Conservation (phyloP, 208 protist species). For the Trypanosomatidae sp. region DNA sequence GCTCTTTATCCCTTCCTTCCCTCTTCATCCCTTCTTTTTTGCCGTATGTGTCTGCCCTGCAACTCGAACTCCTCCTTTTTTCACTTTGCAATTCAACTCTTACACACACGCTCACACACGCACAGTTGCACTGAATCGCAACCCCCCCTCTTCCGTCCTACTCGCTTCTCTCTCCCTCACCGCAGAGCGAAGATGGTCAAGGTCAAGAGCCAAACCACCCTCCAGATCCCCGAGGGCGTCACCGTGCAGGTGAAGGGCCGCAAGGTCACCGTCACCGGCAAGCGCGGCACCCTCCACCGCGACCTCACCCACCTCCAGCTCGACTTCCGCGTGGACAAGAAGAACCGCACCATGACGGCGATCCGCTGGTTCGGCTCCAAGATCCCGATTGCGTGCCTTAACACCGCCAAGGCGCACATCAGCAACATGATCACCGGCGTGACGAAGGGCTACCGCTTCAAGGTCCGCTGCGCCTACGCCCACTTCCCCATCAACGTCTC, state of each 20-base stretch:
- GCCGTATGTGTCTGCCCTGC: too few species aligned
- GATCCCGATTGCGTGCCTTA: constrained; percentile 95
- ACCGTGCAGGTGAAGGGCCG: constrained; percentile 64
- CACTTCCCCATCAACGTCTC: constrained; percentile 99
- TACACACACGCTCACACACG: too few species aligned
- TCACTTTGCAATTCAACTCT: too few species aligned
- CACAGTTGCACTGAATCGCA: too few species aligned
- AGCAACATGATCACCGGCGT: constrained; percentile 99
- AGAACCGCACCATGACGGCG: constrained; percentile 63
- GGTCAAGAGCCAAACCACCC: constrained; percentile 62
- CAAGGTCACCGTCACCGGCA: constrained; percentile 94
- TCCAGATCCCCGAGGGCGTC: constrained; percentile 76
- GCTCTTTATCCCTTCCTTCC: too few species aligned
- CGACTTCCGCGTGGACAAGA: constrained; percentile 86
- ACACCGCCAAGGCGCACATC: constrained; percentile 96
- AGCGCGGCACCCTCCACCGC: constrained; percentile 96
- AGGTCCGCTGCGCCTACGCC: constrained; percentile 99
- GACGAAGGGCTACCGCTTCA: constrained; percentile 99
- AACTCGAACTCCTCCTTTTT: too few species aligned
- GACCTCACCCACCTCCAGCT: constrained; percentile 94
- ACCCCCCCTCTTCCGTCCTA: too few species aligned
- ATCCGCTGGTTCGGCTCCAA: constrained; percentile 96
- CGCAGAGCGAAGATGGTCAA: constrained; percentile 94
- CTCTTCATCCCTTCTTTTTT: too few species aligned
- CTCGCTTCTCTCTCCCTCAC: too few species aligned